phyloP scores from a whole-genome alignment of 441 rosid genomes.

The Populus hybrid region DNA sequence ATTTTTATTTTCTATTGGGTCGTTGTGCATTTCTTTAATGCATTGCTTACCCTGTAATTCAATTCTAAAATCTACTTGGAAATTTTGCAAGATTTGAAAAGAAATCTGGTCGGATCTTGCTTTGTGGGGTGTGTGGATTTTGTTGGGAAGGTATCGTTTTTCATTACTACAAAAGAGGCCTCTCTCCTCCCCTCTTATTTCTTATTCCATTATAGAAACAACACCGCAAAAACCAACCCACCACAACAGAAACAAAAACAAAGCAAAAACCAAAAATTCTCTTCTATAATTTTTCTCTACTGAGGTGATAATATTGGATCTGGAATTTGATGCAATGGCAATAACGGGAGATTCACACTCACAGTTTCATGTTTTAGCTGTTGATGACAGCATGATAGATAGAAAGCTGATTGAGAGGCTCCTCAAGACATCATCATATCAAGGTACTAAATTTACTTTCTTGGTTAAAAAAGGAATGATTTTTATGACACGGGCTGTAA shows the following conservation, averaged over 20 bases:
- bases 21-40: neutral
- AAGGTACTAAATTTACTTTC: slow-evolving; percentile 34
- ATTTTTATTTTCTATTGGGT: no score
- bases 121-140: slow-evolving; percentile 38
- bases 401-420: slow-evolving; percentile 60
- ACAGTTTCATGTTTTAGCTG: slow-evolving; percentile 65
- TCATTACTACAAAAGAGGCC: slow-evolving; percentile 14
- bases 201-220: neutral
- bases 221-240: neutral
- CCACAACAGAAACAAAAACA: neutral
- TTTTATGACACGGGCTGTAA: neutral
- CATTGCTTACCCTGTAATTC: slow-evolving; percentile 54
- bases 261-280: slow-evolving; percentile 1
- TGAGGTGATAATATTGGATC: slow-evolving; percentile 19
- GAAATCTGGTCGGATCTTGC: slow-evolving; percentile 54
- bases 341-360: slow-evolving; percentile 30
- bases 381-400: slow-evolving; percentile 66
- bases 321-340: slow-evolving; percentile 41
- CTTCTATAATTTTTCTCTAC: neutral
- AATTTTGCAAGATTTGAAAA: slow-evolving; percentile 41
- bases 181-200: neutral
- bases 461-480: neutral
- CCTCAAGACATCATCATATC: slow-evolving; percentile 63
- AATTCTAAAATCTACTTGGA: slow-evolving; percentile 34
- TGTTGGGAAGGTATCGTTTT: slow-evolving; percentile 29